These are phyloP conservation scores for Ustilago hordei DNA, from an alignment of 1,284 basidiomycete genomes.

Conservation along the genomic window DNA sequence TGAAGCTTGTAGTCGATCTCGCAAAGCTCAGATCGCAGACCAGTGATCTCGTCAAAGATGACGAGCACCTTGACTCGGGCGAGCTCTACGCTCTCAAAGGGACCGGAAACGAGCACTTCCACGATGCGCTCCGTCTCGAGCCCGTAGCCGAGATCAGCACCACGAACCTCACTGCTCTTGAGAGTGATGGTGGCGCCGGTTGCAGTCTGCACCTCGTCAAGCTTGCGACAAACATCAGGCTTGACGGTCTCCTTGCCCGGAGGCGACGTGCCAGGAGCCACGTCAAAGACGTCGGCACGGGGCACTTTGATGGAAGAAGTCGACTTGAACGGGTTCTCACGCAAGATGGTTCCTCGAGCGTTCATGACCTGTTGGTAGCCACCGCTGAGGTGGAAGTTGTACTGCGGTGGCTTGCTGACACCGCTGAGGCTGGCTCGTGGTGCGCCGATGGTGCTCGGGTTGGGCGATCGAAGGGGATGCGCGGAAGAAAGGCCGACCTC, in stretches of 20 bases:
- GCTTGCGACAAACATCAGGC: conserved; percentile 83
- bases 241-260: conserved; percentile 76
- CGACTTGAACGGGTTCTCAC: conserved; percentile 87
- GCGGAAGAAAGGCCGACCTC: conserved; percentile 38
- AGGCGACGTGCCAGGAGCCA: conserved; percentile 31
- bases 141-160: conserved; percentile 72
- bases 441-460: conserved; percentile 20
- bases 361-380: conserved; percentile 92
- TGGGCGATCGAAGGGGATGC: conserved; percentile 28
- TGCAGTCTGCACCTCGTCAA: conserved; percentile 91
- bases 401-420: conserved; percentile 49
- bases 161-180: conserved; percentile 67
- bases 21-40: conserved; percentile 84
- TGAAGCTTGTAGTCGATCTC: conserved; percentile 97
- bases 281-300: conserved; percentile 84
- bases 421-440: conserved; percentile 36
- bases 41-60: conserved; percentile 82
- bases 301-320: conserved; percentile 87
- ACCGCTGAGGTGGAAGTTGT: conserved; percentile 89
- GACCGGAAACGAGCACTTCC: conserved; percentile 88
- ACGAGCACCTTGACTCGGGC: conserved; percentile 90
- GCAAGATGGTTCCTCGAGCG: conserved; percentile 86
- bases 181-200: conserved; percentile 90
- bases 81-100: conserved; percentile 86
- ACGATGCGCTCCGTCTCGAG: conserved; percentile 93